Percentiles rank a stretch among this genome's conserved stretches.
phyloP scores from a whole-genome alignment of 208 protist species.

The Leishmania lainsoni region DNA sequence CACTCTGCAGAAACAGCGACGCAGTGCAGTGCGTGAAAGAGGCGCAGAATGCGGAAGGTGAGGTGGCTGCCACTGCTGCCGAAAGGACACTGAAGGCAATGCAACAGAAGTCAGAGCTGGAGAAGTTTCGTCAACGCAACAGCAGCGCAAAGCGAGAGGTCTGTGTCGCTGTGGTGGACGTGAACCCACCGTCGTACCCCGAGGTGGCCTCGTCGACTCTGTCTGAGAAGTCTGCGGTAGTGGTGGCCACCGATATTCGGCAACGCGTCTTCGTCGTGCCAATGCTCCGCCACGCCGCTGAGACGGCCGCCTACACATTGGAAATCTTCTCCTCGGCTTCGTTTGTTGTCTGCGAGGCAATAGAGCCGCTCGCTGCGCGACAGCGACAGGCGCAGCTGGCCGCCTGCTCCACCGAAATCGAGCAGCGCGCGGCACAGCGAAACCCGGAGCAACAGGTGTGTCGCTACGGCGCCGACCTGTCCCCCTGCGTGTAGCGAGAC shows the following conservation, averaged over 20 bases:
- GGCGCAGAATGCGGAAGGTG: background rate
- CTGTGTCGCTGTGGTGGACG: constrained; percentile 48
- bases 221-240: constrained; percentile 19
- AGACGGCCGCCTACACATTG: constrained; percentile 55
- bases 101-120: constrained; percentile 33
- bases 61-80: no score
- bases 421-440: constrained; percentile 21
- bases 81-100: constrained; percentile 1
- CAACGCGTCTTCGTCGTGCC: constrained; percentile 58
- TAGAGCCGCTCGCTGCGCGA: constrained; percentile 40
- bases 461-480: background rate
- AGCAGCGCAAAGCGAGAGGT: constrained; percentile 38
- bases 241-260: constrained; percentile 29
- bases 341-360: constrained; percentile 49
- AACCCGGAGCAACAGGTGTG: background rate
- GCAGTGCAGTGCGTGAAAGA: constrained; percentile 8
- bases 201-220: constrained; percentile 42
- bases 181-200: constrained; percentile 43
- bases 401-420: constrained; percentile 21
- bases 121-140: constrained; percentile 52
- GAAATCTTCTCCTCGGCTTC: constrained; percentile 66
- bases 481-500: constrained; percentile 34
- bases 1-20: background rate
- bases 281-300: constrained; percentile 64
- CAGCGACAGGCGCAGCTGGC: constrained; percentile 43